Conservation (phyloP, 345 rosid genomes). For the Moringa oleifera region DNA sequence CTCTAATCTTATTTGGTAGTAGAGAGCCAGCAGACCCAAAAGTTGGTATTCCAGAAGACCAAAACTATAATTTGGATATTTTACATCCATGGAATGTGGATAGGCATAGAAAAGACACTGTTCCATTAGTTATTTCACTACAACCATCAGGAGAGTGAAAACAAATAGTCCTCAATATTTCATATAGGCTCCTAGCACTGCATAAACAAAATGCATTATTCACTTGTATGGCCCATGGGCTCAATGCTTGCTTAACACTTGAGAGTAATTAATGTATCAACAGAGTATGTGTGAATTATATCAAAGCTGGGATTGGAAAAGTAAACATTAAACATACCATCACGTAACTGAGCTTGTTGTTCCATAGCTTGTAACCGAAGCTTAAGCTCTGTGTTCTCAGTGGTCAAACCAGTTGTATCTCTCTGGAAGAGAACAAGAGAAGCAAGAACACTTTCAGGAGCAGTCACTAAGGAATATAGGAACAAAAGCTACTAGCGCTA, state of each 20-base stretch:
- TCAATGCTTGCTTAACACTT: conserved; percentile 1
- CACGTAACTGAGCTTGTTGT: conserved; percentile 81
- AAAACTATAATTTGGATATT: background rate
- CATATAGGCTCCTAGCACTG: background rate
- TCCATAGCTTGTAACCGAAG: conserved; percentile 90
- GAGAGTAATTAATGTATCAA: background rate
- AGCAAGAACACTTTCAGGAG: conserved; percentile 8
- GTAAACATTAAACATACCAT: conserved; percentile 40
- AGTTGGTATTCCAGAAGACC: background rate
- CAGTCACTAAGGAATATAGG: background rate
- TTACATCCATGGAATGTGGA: background rate
- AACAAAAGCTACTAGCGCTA: background rate
- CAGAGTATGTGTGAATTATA: background rate
- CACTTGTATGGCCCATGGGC: background rate
- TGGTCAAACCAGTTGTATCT: conserved; percentile 67
- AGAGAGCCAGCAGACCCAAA: background rate
- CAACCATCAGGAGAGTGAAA: background rate
- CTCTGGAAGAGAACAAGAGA: conserved; percentile 46
- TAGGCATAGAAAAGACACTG: background rate
- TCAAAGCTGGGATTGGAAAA: background rate
- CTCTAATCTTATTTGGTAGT: background rate
- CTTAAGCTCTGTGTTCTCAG: conserved; percentile 92
- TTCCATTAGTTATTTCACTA: background rate
- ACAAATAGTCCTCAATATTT: too few species aligned
- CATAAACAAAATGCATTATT: background rate